Evolutionary conservation across 2,329 filamentous ascomycete species (phyloP).

Genomic region (Emmonsia crescens): DNA sequence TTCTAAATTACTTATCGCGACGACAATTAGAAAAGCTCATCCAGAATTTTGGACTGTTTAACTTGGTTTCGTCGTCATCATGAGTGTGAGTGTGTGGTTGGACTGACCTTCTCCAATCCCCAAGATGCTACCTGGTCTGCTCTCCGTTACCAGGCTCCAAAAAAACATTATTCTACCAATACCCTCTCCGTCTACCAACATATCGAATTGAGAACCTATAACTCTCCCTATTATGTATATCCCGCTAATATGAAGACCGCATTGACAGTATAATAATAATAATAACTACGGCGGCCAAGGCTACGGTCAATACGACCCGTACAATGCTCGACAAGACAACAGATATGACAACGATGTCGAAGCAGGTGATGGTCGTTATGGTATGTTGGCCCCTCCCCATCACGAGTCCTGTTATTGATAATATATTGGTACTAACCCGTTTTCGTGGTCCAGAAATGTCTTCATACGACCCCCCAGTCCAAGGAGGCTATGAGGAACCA

Average conservation of each 20-base stretch:
- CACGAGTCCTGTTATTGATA: too few relatives aligned
- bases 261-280: conserved; percentile 20
- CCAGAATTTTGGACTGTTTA: neutral
- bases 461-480: conserved; percentile 19
- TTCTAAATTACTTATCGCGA: neutral
- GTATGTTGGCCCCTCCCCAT: neutral
- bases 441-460: conserved; percentile 31
- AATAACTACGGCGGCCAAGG: conserved; percentile 23
- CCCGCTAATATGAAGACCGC: neutral
- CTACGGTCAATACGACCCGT: conserved; percentile 48
- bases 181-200: neutral
- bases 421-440: neutral
- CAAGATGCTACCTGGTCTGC: too few relatives aligned
- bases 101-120: neutral
- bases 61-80: neutral
- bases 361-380: conserved; percentile 20
- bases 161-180: too few relatives aligned
- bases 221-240: neutral
- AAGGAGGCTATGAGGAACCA: conserved; percentile 20
- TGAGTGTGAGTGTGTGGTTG: neutral
- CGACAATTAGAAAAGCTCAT: neutral
- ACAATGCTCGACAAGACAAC: conserved; percentile 28
- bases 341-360: conserved; percentile 23
- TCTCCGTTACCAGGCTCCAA: too few relatives aligned
- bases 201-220: neutral